Conservation (phyloP, 1,139 yeast genomes). For the Diutina neorugosa region DNA sequence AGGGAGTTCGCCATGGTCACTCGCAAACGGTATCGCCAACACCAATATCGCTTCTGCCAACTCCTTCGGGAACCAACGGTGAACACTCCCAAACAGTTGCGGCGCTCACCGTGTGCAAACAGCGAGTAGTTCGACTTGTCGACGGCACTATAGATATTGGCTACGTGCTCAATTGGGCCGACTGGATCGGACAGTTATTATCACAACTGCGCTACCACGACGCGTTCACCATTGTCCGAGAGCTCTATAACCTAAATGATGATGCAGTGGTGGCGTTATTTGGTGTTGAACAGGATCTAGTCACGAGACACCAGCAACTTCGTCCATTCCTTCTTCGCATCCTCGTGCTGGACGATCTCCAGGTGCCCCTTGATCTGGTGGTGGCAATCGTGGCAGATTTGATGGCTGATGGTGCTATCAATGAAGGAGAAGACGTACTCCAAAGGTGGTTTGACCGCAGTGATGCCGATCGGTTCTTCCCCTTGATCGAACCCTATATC, state of each 20-base stretch:
- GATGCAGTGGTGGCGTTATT: not conserved
- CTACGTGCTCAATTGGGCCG: constrained; percentile 1
- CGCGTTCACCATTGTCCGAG: not conserved
- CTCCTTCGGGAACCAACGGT: not conserved
- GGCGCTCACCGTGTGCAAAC: not conserved
- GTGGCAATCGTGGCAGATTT: not conserved
- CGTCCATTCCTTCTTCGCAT: not conserved
- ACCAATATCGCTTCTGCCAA: not conserved
- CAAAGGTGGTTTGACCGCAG: not conserved
- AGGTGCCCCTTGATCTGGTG: not conserved
- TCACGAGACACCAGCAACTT: not conserved
- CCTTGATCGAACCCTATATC: constrained; percentile 39
- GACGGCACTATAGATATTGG: not conserved
- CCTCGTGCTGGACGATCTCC: not conserved
- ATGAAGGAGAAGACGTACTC: not conserved
- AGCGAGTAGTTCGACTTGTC: not conserved
- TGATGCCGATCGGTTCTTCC: constrained; percentile 29
- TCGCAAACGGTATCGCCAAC: not conserved
- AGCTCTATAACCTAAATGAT: not conserved
- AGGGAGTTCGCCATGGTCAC: not conserved
- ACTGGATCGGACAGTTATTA: constrained; percentile 1
- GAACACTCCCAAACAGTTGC: not conserved
- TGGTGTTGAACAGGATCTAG: not conserved
- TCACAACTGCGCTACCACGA: not conserved
- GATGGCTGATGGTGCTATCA: not conserved